A percentile compares a stretch with the other conserved stretches of the same genome.
Conservation (phyloP, 2,329 filamentous ascomycete genomes). For the Trichoderma sp. region DNA sequence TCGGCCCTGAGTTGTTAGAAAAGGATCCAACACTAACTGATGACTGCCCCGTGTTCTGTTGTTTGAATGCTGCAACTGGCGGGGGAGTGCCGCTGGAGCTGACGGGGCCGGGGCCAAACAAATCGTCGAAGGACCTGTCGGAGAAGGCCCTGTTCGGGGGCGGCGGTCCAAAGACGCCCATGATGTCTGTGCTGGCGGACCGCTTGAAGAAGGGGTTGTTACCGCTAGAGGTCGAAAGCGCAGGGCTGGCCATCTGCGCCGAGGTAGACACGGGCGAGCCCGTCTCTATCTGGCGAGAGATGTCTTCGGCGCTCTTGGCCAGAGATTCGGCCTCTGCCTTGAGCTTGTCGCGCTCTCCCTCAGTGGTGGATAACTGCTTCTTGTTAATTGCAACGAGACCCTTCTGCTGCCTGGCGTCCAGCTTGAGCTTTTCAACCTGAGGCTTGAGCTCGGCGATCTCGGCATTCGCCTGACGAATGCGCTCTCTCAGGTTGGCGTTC, state of each 20-base stretch:
- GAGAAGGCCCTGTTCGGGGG: conserved; percentile 48
- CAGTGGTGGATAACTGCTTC: conserved; percentile 90
- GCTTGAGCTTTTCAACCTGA: conserved; percentile 88
- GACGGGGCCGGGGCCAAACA: conserved; percentile 71
- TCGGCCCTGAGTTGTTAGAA: conserved; percentile 52
- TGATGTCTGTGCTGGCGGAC: conserved; percentile 62
- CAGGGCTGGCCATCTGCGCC: conserved; percentile 66
- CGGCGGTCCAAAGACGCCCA: conserved; percentile 54
- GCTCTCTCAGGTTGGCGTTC: conserved; percentile 81
- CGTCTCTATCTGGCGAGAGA: conserved; percentile 53
- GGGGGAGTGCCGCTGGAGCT: conserved; percentile 47
- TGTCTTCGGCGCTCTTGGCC: conserved; percentile 62
- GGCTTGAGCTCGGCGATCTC: conserved; percentile 85
- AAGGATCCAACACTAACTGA: conserved; percentile 54
- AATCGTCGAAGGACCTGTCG: conserved; percentile 78
- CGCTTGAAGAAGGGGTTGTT: conserved; percentile 95
- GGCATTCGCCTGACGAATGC: conserved; percentile 77
- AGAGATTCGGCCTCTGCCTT: conserved; percentile 75
- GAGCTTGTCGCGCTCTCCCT: conserved; percentile 84
- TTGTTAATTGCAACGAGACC: conserved; percentile 97
- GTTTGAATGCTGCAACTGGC: conserved; percentile 43
- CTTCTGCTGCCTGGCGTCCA: conserved; percentile 91
- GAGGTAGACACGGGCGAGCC: conserved; percentile 51
- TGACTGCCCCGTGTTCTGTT: conserved; percentile 60
- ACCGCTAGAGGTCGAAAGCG: conserved; percentile 66